Evolutionary conservation across 106 monocot genomes (phyloP).

Genomic region (Dendrobium nobile): DNA sequence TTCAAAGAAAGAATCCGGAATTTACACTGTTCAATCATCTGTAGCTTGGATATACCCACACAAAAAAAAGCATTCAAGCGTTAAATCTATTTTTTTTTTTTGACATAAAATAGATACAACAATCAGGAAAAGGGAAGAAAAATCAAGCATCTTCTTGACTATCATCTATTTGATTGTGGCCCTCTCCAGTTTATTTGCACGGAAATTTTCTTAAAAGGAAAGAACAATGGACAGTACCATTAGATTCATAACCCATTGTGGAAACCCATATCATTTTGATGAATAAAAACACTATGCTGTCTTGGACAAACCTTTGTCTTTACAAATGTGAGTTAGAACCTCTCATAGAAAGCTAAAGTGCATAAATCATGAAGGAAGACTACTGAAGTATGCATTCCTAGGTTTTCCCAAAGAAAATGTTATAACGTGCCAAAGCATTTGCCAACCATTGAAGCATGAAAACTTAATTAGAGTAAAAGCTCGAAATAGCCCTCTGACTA

Average conservation of each 20-base stretch:
- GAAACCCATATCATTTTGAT: not conserved
- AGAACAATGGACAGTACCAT: not conserved
- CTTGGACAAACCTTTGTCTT: too few species aligned
- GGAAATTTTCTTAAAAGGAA: not conserved
- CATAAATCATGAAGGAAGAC: too few species aligned
- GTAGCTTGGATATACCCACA: not conserved
- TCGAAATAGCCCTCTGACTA: too few species aligned
- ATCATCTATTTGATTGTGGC: not conserved
- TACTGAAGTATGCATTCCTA: too few species aligned
- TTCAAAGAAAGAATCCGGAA: conserved; percentile 72
- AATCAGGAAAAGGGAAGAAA: not conserved
- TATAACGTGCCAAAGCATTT: too few species aligned
- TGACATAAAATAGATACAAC: conserved; percentile 1
- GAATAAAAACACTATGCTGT: not conserved
- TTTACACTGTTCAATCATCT: conserved; percentile 90
- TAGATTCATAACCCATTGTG: not conserved
- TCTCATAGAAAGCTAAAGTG: too few species aligned
- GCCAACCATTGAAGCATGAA: too few species aligned
- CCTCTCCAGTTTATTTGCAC: not conserved
- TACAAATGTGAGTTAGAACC: too few species aligned
- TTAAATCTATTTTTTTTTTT: not conserved
- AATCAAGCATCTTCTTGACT: not conserved
- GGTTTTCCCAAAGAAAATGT: too few species aligned
- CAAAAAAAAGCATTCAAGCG: not conserved
- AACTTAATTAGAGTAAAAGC: too few species aligned